phyloP scores from a whole-genome alignment of 106 monocot species.

The Platanthera zijinensis region DNA sequence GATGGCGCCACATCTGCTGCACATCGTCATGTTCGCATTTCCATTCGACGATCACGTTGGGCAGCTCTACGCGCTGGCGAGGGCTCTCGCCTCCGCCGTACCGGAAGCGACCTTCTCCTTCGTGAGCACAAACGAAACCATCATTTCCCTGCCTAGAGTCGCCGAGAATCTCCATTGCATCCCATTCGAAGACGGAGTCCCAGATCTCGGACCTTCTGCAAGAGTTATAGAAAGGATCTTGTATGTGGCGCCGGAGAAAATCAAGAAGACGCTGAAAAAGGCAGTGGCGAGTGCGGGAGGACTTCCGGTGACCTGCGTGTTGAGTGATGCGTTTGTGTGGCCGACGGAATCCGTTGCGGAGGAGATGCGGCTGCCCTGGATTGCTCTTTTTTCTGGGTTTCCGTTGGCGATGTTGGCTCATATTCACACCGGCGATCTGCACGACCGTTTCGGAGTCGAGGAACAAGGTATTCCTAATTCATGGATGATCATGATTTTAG shows the following conservation, averaged over 20 bases:
- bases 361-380: slow-evolving; percentile 43
- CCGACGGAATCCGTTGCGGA: slow-evolving; percentile 32
- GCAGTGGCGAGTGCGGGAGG: slow-evolving; percentile 14
- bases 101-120: slow-evolving; percentile 30
- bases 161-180: slow-evolving; percentile 23
- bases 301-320: slow-evolving; percentile 22
- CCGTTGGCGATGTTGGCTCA: slow-evolving; percentile 22
- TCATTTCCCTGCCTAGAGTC: slow-evolving; percentile 6
- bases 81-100: slow-evolving; percentile 22
- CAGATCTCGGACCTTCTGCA: neutral
- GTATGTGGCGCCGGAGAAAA: slow-evolving; percentile 16
- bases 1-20: slow-evolving; percentile 11
- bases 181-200: slow-evolving; percentile 15
- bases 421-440: slow-evolving; percentile 29
- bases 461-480: slow-evolving; percentile 19
- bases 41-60: slow-evolving; percentile 43
- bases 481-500: too few relatives aligned
- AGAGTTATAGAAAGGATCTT: slow-evolving; percentile 10
- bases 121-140: slow-evolving; percentile 14
- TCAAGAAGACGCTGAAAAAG: slow-evolving; percentile 11
- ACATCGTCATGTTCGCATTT: slow-evolving; percentile 39
- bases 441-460: slow-evolving; percentile 19
- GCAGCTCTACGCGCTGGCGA: slow-evolving; percentile 27
- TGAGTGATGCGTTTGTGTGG: slow-evolving; percentile 56
- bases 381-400: slow-evolving; percentile 26